Evolutionary conservation across 495 filamentous ascomycete genomes (phyloP), one percentile per base, ranked within the genome.

Genomic region (Talaromyces thailandensis): DNA sequence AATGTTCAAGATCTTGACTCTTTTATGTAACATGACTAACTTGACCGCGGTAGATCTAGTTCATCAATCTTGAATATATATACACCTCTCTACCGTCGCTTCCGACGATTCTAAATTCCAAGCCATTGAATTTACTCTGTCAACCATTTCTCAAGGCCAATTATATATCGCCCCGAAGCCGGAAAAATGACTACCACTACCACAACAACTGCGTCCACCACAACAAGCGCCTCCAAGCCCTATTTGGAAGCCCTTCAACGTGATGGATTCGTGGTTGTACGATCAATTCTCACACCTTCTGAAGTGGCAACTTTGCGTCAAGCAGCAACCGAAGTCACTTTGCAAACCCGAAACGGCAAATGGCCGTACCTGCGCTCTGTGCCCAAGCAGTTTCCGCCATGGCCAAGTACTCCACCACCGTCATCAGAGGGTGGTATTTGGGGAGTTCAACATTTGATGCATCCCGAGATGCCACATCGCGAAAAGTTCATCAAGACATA

Each of bases 311-410:
- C 72, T 52, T 86, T 90, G 66, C 85, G 83, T 69, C 59, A 67
- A 64, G 83, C 84, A 51, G 80, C 83, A 50, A 62, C 69, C n/a
- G 66, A 75, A 64, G 77, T 82, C 23, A 85, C 83, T 45, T 66
- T 72, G 16, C 75, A 80, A 59, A 85, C 88, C 40, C 81, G 84
- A 63, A 59, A 75, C 7, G 89, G 88, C 29, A 40, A 73, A 56
- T 94, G 90, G 90, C 88, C 88, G 14, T 81, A 88, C 76, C 83
- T 94, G 72, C 86, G 90, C 68, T 92, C 88, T 3, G 84, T 92
- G 21, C 88, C 88, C 57, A 92, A 92, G 68, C 90, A 93, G 71
- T 94, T 94, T 78, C 90, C 90, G 1, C 90, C 90, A 7, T 93
- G 90, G 89, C 79, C 82, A 25, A 73, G 75, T 1, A 77, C 74